phyloP scores from a whole-genome alignment of 768 basidiomycete genomes.

The Cytidiella melzeri region DNA sequence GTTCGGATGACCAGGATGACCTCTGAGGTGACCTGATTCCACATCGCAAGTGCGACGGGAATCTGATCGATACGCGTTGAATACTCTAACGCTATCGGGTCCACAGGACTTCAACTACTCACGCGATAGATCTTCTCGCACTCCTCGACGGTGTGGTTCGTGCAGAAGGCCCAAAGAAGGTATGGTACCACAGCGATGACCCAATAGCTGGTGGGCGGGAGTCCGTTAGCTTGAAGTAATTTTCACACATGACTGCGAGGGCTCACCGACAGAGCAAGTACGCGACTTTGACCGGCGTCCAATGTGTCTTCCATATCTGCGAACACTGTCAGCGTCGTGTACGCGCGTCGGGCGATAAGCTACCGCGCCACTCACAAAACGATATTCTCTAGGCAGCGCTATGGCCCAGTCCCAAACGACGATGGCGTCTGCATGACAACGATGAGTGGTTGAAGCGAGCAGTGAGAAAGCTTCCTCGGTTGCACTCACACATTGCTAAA shows the following conservation, averaged over 20 bases:
- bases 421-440: constrained; percentile 61
- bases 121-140: constrained; percentile 73
- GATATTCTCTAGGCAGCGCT: constrained; percentile 70
- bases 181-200: constrained; percentile 77
- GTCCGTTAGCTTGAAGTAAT: background rate
- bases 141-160: constrained; percentile 55
- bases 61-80: constrained; percentile 37
- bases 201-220: constrained; percentile 54
- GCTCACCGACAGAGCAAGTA: constrained; percentile 81
- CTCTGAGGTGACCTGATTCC: constrained; percentile 84
- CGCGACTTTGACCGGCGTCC: constrained; percentile 79
- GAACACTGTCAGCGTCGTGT: background rate
- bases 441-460: no score
- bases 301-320: constrained; percentile 77
- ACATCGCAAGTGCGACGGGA: constrained; percentile 77
- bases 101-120: constrained; percentile 2
- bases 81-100: background rate
- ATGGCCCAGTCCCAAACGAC: constrained; percentile 85
- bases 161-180: constrained; percentile 69
- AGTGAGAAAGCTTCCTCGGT: no score
- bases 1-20: constrained; percentile 79
- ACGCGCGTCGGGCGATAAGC: constrained; percentile 8
- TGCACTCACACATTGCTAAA: constrained; percentile 38
- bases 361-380: constrained; percentile 46
- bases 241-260: constrained; percentile 19